Base-by-base conservation (phyloP, 208 protist genomes). In the Tritrichomonas foetus region DNA sequence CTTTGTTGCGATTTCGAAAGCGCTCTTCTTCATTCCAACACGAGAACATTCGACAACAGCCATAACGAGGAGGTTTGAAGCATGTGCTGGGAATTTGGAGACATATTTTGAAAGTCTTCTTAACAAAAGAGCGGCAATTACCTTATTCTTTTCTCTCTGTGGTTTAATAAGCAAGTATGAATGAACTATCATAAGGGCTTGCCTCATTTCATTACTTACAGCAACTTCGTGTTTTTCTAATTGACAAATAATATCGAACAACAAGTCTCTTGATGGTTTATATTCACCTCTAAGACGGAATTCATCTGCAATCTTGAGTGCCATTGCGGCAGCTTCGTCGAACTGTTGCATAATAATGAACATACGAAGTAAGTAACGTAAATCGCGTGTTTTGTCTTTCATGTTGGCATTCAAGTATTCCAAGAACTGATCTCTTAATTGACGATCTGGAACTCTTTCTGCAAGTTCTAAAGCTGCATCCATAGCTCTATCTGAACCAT, bases 301-400 rank as follows among this genome's bases (percentile, higher is more conserved):
- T 20, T 53, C 47, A 39, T 89, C 78, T 13, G 78, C 41, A 2
- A 89, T 57, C 9, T 47, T 53, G 27, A 89, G 33, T 1, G 78
- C 78, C 57, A 47, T 57, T n/a, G 30, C 27, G 2, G 78, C 13
- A 3, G 78, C 78, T 39, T 89, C 78, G 36, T 89, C 27, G 47
- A 57, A 57, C 47, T 57, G 41, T 50, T 89, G 25, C 78, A 89
- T 89, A 27, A 89, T 89, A n/a, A 89, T 89, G 47, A 89, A 89
- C 78, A 89, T 89, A 33, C 78, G 44, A 3, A 89, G 30, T 27
- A 89, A 61, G 30, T 89, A 89, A 1, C 47, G 5, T 16, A 89
- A 89, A 50, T 89, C 78, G 53, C 57, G 53, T 3, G 9, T 39
- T 2, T 69, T 69, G 53, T 61, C 53, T 30, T 89, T 53, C 3